Base-by-base conservation (phyloP, 192 early-diverging fungal genomes). In the Podila minutissima region DNA sequence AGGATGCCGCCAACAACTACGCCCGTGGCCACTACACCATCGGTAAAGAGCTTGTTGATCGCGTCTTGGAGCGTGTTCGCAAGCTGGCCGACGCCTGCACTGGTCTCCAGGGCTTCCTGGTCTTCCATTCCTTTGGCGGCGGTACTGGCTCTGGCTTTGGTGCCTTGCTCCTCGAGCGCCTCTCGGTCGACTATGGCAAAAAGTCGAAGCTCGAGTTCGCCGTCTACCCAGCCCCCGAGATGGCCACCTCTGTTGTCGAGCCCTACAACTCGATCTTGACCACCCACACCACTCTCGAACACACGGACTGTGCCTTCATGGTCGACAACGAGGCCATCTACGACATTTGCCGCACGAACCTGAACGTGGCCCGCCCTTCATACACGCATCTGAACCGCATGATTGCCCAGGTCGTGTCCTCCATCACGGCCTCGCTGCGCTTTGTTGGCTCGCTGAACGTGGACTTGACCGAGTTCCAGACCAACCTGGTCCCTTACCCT, bases 151-250 rank as follows among this genome's bases (percentile, higher is more conserved):
- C 98, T 60, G 98, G 98, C 75, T 99, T 99, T 83, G 98, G 98
- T 82, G 96, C 98, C 32, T 90, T 99, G 75, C 91, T 99, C 49
- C 87, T 99, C 49, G 98, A 99, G 89, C 97, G 98, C 83, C 91
- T 99, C 59, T 99, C 97, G 20, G 97, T 98, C 66, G 98, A 99
- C 90, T 99, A 99, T 88, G 97, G 98, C 86, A 99, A 99, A 87
- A 99, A 99, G 93, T 98, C 97, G 85, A 99, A 99, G 93, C 93
- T 99, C 78, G 97, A 99, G 90, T 99, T 98, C 89, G 97, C 96
- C 6, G 96, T 99, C 46, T 99, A 99, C 91, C 97, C 97, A 17
- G 97, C 97, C 49, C 97, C 97, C 64, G 96, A 95, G 86, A 94
- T 99, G 61, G 94, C 97, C 74, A 99, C 97, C 70, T 93, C 96